Conservation (phyloP, 345 rosid genomes). For the Eutrema yunnanense region DNA sequence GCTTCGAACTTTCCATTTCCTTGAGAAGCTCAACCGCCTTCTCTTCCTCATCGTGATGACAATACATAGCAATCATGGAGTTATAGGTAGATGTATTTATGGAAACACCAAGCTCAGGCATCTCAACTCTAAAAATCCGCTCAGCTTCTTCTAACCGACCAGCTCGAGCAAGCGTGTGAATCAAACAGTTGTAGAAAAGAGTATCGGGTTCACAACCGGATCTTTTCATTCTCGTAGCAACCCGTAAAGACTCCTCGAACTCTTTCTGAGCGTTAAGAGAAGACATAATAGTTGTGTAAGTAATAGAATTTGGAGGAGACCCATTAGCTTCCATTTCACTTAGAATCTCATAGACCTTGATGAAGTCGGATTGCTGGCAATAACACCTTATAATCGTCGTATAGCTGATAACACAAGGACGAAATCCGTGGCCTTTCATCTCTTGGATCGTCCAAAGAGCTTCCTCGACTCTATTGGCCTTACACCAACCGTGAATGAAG, state of each 20-base stretch:
- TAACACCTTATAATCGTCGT: conserved; percentile 58
- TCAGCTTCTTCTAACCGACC: conserved; percentile 52
- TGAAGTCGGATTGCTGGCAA: conserved; percentile 38
- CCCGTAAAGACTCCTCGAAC: conserved; percentile 50
- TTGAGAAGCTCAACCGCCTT: conserved; percentile 46
- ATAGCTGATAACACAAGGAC: conserved; percentile 70
- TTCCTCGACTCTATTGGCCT: conserved; percentile 62
- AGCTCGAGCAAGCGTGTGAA: conserved; percentile 59
- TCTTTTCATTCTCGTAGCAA: conserved; percentile 45
- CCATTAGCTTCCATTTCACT: conserved; percentile 67
- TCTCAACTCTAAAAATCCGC: conserved; percentile 49
- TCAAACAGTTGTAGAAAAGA: conserved; percentile 62
- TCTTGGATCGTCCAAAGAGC: conserved; percentile 87
- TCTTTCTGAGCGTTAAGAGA: conserved; percentile 47
- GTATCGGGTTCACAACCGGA: conserved; percentile 51
- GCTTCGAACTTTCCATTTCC: conserved; percentile 43
- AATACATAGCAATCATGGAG: conserved; percentile 74
- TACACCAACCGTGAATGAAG: conserved; percentile 88
- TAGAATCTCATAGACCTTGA: conserved; percentile 52
- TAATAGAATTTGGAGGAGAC: conserved; percentile 55
- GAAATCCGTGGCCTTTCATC: conserved; percentile 70
- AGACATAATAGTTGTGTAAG: conserved; percentile 67
- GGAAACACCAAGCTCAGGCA: conserved; percentile 40
- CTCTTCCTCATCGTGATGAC: conserved; percentile 41
- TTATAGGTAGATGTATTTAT: conserved; percentile 63